Base-by-base conservation (phyloP, 257 asterid genomes). In the Nicotiana paniculata region DNA sequence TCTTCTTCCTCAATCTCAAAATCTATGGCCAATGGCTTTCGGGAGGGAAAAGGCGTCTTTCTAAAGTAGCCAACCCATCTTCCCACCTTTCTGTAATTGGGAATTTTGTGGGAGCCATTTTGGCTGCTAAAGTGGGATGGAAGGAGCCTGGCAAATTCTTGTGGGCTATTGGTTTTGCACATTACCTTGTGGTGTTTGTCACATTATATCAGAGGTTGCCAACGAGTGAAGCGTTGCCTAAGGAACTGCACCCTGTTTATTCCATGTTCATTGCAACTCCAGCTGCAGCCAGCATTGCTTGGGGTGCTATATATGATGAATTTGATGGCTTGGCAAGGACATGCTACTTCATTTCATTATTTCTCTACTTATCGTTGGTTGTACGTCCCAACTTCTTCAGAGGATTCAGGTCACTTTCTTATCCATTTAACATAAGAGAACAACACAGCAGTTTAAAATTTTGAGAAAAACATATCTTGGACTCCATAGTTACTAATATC, bases 241-340 rank as follows among this genome's bases (percentile, higher is more conserved):
- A 95, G 83, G 98, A 95, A 82, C 90, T 95, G 2, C 98, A 95
- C 70, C 98, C 99, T 4, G 98, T 95, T 43, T 95, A 93, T 75
- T 95, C 93, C 61, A 93, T 95, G 99, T 95, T 95, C 78, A 93
- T 95, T 21, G 99, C 99, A 0, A 93, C 99, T 4, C 99, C 99
- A 3, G 97, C 97, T 0, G 97, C 97, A 3, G 99, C 98, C 0
- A 93, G 98, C 88, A 89, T 95, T 68, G 98, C 98, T 33, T 95
- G 99, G 99, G 94, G 92, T n/a, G 90, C 94, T 26, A 83, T 95
- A 13, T 90, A 95, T 75, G 98, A 91, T 4, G 97, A 93, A 24
- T 95, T 93, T 78, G 98, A 96, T 83, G 96, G 96, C 55, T 83
- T 93, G 80, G 87, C 99, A 0, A 90, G 97, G 82, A 94, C 97